phyloP scores from a whole-genome alignment of 2,329 filamentous ascomycete species.

The Escovopsis weberi region DNA sequence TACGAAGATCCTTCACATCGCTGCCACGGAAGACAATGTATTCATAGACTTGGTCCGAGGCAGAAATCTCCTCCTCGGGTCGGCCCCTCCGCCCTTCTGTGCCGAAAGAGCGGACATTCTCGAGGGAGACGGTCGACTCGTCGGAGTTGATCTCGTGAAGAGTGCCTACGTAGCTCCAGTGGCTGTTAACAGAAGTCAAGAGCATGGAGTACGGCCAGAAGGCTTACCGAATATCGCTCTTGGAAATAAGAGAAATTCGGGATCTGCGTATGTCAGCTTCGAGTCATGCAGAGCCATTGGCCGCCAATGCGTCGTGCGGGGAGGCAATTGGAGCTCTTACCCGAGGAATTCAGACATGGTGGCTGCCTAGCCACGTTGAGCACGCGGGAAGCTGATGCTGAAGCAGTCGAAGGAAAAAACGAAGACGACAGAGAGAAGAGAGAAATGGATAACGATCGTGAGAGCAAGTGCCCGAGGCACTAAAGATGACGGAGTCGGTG shows the following conservation, averaged over 20 bases:
- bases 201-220: constrained; percentile 6
- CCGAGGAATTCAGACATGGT: constrained; percentile 48
- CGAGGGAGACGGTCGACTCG: constrained; percentile 87
- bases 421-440: background rate
- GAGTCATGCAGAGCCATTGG: background rate
- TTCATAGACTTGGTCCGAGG: constrained; percentile 84
- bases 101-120: constrained; percentile 88
- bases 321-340: constrained; percentile 23
- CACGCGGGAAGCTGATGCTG: constrained; percentile 21
- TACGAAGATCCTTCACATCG: constrained; percentile 94
- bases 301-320: background rate
- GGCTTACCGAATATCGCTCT: constrained; percentile 86
- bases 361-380: constrained; percentile 24
- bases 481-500: background rate
- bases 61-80: constrained; percentile 66
- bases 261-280: constrained; percentile 38
- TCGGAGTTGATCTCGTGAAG: constrained; percentile 98
- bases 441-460: constrained; percentile 3
- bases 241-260: constrained; percentile 91
- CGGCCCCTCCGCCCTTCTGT: constrained; percentile 78
- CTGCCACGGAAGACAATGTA: constrained; percentile 98
- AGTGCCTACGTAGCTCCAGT: constrained; percentile 74
- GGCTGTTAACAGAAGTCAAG: constrained; percentile 18
- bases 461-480: constrained; percentile 4
- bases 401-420: constrained; percentile 3